Evolutionary conservation across 805 yeast genomes (phyloP).

Genomic region (Metschnikowia chrysomelidarum): DNA sequence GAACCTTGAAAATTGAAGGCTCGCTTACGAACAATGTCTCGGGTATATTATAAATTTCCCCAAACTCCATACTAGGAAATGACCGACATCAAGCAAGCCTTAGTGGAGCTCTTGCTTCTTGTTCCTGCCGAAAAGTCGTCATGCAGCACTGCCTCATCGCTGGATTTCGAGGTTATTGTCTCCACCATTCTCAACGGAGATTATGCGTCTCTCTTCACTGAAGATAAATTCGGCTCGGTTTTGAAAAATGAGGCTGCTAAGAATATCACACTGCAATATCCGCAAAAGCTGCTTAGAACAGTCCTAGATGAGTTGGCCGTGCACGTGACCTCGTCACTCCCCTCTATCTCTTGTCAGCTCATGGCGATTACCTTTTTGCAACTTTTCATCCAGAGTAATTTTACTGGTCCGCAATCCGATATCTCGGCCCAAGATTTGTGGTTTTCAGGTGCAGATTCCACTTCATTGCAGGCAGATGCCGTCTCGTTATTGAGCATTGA

Average conservation of each 20-base stretch:
- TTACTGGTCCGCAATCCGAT: slow-evolving; percentile 73
- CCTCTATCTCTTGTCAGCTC: slow-evolving; percentile 23
- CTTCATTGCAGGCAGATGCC: slow-evolving; percentile 27
- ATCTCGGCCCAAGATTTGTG: slow-evolving; percentile 31
- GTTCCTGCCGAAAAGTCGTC: slow-evolving; percentile 11
- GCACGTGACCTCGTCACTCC: slow-evolving; percentile 6
- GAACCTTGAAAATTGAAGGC: no score
- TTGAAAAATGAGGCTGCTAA: slow-evolving; percentile 18
- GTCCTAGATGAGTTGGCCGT: slow-evolving; percentile 18
- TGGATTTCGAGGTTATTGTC: neutral
- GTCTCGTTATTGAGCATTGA: slow-evolving; percentile 47
- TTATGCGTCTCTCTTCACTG: slow-evolving; percentile 23
- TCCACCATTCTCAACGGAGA: slow-evolving; percentile 22
- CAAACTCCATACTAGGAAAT: no score
- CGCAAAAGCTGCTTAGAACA: slow-evolving; percentile 19
- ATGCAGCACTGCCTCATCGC: neutral
- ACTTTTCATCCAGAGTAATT: slow-evolving; percentile 70
- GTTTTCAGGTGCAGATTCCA: slow-evolving; percentile 24
- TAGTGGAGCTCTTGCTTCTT: slow-evolving; percentile 19
- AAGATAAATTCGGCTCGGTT: slow-evolving; percentile 19
- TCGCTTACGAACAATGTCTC: no score
- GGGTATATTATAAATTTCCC: no score
- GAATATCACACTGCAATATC: slow-evolving; percentile 21
- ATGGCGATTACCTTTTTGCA: slow-evolving; percentile 63
- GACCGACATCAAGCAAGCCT: slow-evolving; percentile 7